Evolutionary conservation across 2,329 filamentous ascomycete genomes (phyloP).

Genomic region (Zymoseptoria pseudotritici): DNA sequence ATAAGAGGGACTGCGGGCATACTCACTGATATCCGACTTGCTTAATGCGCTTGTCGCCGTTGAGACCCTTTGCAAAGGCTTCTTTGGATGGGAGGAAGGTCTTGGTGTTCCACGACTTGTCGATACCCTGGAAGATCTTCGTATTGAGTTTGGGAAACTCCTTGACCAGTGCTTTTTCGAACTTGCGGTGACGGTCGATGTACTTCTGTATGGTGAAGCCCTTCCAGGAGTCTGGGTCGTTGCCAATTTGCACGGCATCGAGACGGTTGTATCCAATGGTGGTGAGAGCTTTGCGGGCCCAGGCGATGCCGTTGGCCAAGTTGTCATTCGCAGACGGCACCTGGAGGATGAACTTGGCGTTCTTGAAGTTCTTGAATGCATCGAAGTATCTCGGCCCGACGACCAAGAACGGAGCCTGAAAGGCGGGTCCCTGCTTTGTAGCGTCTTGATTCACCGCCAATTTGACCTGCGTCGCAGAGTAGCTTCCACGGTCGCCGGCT

Average conservation of each 20-base stretch:
- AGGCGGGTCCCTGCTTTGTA: background rate
- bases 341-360: conserved; percentile 6
- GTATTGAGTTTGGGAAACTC: background rate
- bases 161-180: conserved; percentile 2
- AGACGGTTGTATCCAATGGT: conserved; percentile 4
- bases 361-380: conserved; percentile 5
- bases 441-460: conserved; percentile 1
- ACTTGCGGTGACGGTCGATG: conserved; percentile 2
- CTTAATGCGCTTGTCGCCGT: background rate
- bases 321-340: conserved; percentile 2
- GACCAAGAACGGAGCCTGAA: conserved; percentile 1
- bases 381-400: conserved; percentile 6
- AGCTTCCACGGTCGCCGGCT: conserved; percentile 6
- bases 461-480: background rate
- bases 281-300: conserved; percentile 1
- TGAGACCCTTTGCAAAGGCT: background rate
- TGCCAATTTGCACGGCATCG: conserved; percentile 8
- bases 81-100: conserved; percentile 1
- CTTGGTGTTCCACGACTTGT: conserved; percentile 2
- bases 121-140: conserved; percentile 7
- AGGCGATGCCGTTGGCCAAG: conserved; percentile 3
- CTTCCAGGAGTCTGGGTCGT: conserved; percentile 7
- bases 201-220: conserved; percentile 2
- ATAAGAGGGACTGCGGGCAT: background rate
- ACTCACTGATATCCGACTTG: conserved; percentile 6